Percentiles rank a stretch among this genome's conserved stretches.
These are phyloP conservation scores for Tricladium varicosporioides DNA, from an alignment of 2,329 filamentous ascomycete genomes.

Conservation along the genomic window DNA sequence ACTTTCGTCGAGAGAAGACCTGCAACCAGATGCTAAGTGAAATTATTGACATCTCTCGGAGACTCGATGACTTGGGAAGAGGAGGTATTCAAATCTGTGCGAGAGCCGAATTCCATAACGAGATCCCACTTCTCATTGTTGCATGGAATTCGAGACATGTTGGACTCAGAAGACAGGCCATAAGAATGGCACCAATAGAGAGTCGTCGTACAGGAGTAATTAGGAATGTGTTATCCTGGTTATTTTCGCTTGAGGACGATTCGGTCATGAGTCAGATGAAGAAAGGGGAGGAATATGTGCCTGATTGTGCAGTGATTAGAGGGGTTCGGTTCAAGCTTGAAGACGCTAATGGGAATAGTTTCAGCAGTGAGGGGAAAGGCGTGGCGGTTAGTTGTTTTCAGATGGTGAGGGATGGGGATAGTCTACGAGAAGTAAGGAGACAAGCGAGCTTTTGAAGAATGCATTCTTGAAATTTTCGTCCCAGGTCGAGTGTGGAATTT, in stretches of 20 bases:
- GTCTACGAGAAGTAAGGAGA: neutral
- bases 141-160: neutral
- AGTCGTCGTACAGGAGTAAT: constrained; percentile 22
- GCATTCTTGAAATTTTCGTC: too few relatives aligned
- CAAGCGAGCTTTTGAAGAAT: neutral
- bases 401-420: neutral
- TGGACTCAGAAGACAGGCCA: constrained; percentile 16
- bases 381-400: neutral
- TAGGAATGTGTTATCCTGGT: constrained; percentile 23
- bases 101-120: neutral
- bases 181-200: constrained; percentile 14
- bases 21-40: neutral
- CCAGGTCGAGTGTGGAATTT: too few relatives aligned
- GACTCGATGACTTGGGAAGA: neutral
- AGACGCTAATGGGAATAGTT: neutral
- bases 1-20: neutral
- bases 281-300: constrained; percentile 16
- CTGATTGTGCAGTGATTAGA: constrained; percentile 17
- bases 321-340: constrained; percentile 24
- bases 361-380: neutral
- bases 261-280: constrained; percentile 8
- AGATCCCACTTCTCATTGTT: neutral
- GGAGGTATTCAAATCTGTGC: neutral
- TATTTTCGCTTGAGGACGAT: constrained; percentile 22
- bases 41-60: neutral